phyloP scores from a whole-genome alignment of 768 basidiomycete genomes.

The Artomyces pyxidatus region DNA sequence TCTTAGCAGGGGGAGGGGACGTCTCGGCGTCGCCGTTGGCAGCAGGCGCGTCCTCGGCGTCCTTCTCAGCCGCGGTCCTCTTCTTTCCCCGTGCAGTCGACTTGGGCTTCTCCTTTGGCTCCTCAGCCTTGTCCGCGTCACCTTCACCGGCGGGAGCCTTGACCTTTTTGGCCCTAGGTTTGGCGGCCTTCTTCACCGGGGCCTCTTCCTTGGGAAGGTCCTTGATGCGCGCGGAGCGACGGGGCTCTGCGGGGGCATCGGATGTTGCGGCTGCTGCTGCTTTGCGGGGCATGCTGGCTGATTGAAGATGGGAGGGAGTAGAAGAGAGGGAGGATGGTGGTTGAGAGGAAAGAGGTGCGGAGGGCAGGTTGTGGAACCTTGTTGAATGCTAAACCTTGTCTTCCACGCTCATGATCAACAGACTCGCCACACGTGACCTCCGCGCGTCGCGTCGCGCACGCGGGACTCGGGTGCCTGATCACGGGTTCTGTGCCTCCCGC shows the following conservation, averaged over 20 bases:
- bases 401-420: conserved; percentile 8
- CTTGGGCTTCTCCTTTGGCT: conserved; percentile 30
- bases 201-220: conserved; percentile 51
- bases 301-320: conserved; percentile 10
- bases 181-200: conserved; percentile 52
- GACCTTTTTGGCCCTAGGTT: conserved; percentile 46
- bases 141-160: conserved; percentile 31
- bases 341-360: conserved; percentile 9
- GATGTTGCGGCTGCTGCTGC: conserved; percentile 40
- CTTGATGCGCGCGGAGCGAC: conserved; percentile 72
- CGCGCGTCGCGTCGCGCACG: conserved; percentile 4
- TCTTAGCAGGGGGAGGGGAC: conserved; percentile 60
- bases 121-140: conserved; percentile 24
- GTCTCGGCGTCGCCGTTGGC: no score
- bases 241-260: conserved; percentile 42
- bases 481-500: no score
- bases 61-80: conserved; percentile 35
- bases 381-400: conserved; percentile 17
- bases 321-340: conserved; percentile 12
- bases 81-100: conserved; percentile 45
- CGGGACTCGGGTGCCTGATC: no score
- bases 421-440: conserved; percentile 3
- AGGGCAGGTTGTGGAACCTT: conserved; percentile 6
- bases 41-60: conserved; percentile 28
- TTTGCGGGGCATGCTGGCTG: conserved; percentile 58